Conservation (phyloP, 2,329 filamentous ascomycete genomes). For the Colletotrichum euphorbiae region DNA sequence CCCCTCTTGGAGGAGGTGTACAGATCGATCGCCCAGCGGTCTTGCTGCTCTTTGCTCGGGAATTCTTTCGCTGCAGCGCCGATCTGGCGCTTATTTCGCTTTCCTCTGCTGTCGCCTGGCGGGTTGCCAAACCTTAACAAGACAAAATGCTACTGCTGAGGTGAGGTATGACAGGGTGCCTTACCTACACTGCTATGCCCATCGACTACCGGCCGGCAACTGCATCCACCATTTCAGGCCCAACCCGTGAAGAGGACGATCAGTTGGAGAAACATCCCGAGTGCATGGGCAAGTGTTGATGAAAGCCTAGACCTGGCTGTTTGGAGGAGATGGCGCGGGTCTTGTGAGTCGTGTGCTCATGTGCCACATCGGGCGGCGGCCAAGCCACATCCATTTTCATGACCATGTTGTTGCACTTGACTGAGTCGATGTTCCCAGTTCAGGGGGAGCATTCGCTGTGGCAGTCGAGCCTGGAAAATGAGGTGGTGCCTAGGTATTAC, state of each 20-base stretch:
- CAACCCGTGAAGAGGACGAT: not conserved
- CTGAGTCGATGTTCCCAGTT: too few relatives aligned
- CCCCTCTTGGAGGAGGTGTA: not conserved
- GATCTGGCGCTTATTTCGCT: conserved; percentile 7
- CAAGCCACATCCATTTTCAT: conserved; percentile 20
- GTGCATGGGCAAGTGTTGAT: not conserved
- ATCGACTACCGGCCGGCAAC: not conserved
- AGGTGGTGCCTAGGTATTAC: too few relatives aligned
- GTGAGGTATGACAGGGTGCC: too few relatives aligned
- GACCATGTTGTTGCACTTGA: conserved; percentile 17
- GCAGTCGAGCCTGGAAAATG: too few relatives aligned
- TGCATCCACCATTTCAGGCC: not conserved
- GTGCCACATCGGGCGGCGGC: conserved; percentile 25
- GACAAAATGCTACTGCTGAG: too few relatives aligned
- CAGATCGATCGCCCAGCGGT: conserved; percentile 19
- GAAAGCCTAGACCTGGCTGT: not conserved
- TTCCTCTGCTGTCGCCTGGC: not conserved
- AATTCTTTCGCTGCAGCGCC: conserved; percentile 20
- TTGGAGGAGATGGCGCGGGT: not conserved
- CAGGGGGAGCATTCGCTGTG: too few relatives aligned
- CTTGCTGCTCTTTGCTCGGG: conserved; percentile 3
- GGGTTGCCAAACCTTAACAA: not conserved
- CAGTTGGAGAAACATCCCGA: conserved; percentile 27
- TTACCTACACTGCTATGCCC: too few relatives aligned
- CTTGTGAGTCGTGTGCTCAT: conserved; percentile 36